Percentiles rank a stretch among this genome's conserved stretches.
phyloP scores from a whole-genome alignment of 441 rosid species.

The Arabidopsis lyrata region DNA sequence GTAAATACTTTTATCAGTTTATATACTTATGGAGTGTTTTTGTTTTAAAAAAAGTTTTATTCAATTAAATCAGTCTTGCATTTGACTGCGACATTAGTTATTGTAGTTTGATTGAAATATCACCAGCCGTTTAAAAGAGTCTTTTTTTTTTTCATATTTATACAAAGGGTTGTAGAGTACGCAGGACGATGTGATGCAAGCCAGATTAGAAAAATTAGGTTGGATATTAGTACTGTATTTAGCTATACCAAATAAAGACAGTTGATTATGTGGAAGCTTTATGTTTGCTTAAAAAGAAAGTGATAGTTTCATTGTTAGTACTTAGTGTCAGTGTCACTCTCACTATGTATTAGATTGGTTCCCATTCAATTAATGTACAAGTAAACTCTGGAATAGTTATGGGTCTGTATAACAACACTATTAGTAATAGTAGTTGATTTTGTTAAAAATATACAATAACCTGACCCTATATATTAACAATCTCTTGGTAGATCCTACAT shows the following conservation, averaged over 20 bases:
- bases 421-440: background rate
- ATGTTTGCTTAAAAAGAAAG: slow-evolving; percentile 37
- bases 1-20: background rate
- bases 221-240: slow-evolving; percentile 11
- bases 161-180: background rate
- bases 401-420: background rate
- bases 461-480: background rate
- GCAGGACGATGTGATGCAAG: slow-evolving; percentile 7
- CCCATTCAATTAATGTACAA: background rate
- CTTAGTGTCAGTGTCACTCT: slow-evolving; percentile 26
- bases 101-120: background rate
- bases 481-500: background rate
- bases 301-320: slow-evolving; percentile 30
- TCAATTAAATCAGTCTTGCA: background rate
- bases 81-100: background rate
- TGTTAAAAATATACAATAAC: background rate
- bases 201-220: slow-evolving; percentile 38
- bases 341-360: slow-evolving; percentile 6
- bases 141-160: background rate
- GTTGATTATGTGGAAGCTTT: slow-evolving; percentile 32
- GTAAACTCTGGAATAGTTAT: background rate
- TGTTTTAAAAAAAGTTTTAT: background rate
- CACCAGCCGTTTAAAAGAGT: background rate
- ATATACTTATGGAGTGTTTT: background rate
- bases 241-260: slow-evolving; percentile 22